Base-by-base conservation (phyloP, 139 green algal genomes). In the Ettlia oleoabundans region DNA sequence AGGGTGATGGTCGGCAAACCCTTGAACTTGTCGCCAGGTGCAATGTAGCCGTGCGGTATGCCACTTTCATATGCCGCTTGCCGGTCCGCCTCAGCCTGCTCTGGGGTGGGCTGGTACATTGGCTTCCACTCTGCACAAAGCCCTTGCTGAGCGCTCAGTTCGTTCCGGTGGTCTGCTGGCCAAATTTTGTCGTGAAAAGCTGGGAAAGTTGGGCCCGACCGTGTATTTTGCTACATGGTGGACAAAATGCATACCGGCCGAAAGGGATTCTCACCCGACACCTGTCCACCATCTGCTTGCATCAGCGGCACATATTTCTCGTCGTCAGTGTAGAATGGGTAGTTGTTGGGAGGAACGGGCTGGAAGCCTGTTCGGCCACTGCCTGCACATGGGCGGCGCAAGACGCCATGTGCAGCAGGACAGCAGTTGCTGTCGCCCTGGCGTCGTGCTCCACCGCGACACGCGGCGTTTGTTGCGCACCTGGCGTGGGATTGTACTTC, bases 311-410 rank as follows among this genome's bases (percentile, higher is more conserved):
- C 82, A 84, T 98, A 98, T 53, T 93, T 94, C 63, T 97, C 95
- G 21, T 94, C 78, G 22, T 93, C 88, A 9, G 62, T 86, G 82
- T 97, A 98, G 84, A 97, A 98, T 0, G 93, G 92, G 86, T 98
- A 98, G 88, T 94, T 96, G 90, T 98, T 98, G 40, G 95, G 95
- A 0, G 93, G 85, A 4, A 98, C 91, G 2, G 82, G 55, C 2
- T 89, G 78, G 82, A 93, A 94, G 28, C 94, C 95, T 0, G 93
- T 97, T 41, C 88, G 83, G 0, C 95, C 95, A 9, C 90, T 95
- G 37, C 94, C 94, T 97, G 87, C n/a, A 81, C 7, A 28, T 13
- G 22, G 53, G 40, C 35, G 64, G 15, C 4, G 30, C 40, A 33
- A 42, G 72, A 18, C 9, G 4, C 8, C 13, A 19, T 15, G 9